These are phyloP conservation scores for Cryptococcus sp. DNA, from an alignment of 1,284 basidiomycete species.

Conservation along the genomic window DNA sequence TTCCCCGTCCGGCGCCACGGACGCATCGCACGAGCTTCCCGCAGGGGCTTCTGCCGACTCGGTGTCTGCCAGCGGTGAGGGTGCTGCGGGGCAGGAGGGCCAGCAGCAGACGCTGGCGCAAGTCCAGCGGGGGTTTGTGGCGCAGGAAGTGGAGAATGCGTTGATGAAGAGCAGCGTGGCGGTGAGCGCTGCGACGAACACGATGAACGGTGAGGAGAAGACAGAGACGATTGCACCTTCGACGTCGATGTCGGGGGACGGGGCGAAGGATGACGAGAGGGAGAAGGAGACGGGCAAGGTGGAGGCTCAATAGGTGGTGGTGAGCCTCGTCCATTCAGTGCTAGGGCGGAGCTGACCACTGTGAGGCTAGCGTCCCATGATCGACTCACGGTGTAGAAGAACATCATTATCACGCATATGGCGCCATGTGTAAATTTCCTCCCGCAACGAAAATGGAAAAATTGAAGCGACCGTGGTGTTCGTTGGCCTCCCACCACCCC, in stretches of 20 bases:
- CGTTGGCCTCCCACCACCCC: background rate
- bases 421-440: background rate
- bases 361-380: background rate
- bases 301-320: background rate
- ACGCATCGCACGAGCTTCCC: slow-evolving; percentile 4
- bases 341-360: background rate
- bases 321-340: background rate
- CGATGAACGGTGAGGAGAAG: slow-evolving; percentile 21
- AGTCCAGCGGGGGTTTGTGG: slow-evolving; percentile 3
- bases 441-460: background rate
- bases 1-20: slow-evolving; percentile 5
- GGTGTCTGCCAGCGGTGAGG: background rate
- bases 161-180: slow-evolving; percentile 34
- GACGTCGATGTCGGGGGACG: slow-evolving; percentile 26
- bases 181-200: slow-evolving; percentile 23
- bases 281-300: slow-evolving; percentile 9
- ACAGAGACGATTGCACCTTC: slow-evolving; percentile 19
- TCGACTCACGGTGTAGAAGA: background rate
- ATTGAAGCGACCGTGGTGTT: background rate
- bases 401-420: background rate
- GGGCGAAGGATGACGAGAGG: slow-evolving; percentile 12
- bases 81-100: background rate
- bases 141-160: slow-evolving; percentile 39
- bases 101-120: slow-evolving; percentile 1
- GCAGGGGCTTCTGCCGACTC: slow-evolving; percentile 1